Base-by-base conservation (phyloP, 2,329 filamentous ascomycete genomes). In the Ascochyta viciae-villosae region DNA sequence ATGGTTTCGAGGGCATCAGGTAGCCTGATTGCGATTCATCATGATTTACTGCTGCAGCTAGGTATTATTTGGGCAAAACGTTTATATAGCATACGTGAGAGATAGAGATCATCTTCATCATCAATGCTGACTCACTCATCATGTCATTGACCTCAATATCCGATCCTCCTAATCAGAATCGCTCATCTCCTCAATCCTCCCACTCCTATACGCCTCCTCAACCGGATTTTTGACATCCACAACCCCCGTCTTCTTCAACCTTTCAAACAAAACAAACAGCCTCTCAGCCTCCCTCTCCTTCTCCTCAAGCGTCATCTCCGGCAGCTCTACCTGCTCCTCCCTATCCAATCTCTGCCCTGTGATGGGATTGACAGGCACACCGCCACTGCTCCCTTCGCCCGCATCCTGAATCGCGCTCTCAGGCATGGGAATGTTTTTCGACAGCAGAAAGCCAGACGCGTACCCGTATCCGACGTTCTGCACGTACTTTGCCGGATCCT, bases 381-480 rank as follows among this genome's bases (percentile, higher is more conserved):
- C 75, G 65, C 61, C 6, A 39, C 57, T 2, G 7, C 73, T 67
- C n/a, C 55, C 75, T 65, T 62, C 8, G 43, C 57, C 2, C 66
- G 74, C 33, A 79, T 50, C 81, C 67, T 79, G 82, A 9, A 86
- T 77, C 1, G 87, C 85, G 50, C 83, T 87, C 55, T 87, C 82
- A 0, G 92, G 91, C 22, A 96, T 81, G 0, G 88, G 83, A 12
- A 98, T 87, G 51, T 95, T 91, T 60, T 94, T 90, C 60, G 90
- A 89, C 78, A 93, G 89, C 15, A 99, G 80, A 72, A 95, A 96
- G 0, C 95, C 95, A 0, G 92, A 91, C 0, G 95, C 95, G 70
- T 91, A 96, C 0, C 95, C 95, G 71, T 96, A 99, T 0, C 95
- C 95, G 12, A 99, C 91, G 64, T 97, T 97, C 47, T 90, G 84